Conservation (phyloP, 129 eudicot genomes). For the Chrysanthemum makinoi region DNA sequence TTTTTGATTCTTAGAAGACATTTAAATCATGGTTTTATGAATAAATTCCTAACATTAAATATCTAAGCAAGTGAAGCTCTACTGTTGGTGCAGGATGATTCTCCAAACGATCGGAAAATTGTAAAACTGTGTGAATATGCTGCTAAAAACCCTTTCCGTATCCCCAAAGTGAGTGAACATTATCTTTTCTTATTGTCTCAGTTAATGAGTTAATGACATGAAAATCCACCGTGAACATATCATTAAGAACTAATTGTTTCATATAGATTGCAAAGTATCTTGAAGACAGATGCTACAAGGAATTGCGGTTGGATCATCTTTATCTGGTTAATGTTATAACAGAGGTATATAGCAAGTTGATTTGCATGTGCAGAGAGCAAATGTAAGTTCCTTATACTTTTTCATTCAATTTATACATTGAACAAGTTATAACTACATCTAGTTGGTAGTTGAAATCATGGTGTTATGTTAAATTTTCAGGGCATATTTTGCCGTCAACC, state of each 20-base stretch:
- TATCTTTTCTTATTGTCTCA: slow-evolving; percentile 1
- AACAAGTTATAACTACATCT: not conserved
- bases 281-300: slow-evolving; percentile 94
- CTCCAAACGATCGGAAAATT: slow-evolving; percentile 70
- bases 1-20: not conserved
- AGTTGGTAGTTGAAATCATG: slow-evolving; percentile 5
- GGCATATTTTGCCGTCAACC: slow-evolving; percentile 80
- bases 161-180: slow-evolving; percentile 65
- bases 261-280: slow-evolving; percentile 82
- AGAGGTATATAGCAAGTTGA: slow-evolving; percentile 71
- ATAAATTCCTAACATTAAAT: slow-evolving; percentile 2
- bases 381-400: slow-evolving; percentile 49
- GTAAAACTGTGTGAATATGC: slow-evolving; percentile 95
- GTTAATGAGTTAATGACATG: not conserved
- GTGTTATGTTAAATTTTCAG: slow-evolving; percentile 38
- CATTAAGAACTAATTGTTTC: slow-evolving; percentile 3
- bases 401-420: not conserved
- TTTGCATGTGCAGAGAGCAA: slow-evolving; percentile 79
- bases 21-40: not conserved
- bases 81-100: slow-evolving; percentile 58
- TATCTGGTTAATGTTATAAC: slow-evolving; percentile 55
- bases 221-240: not conserved
- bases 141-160: slow-evolving; percentile 85
- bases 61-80: slow-evolving; percentile 7
- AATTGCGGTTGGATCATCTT: slow-evolving; percentile 64